Base-by-base conservation (phyloP, 2,329 filamentous ascomycete genomes). In the Trichoderma koningiopsis region DNA sequence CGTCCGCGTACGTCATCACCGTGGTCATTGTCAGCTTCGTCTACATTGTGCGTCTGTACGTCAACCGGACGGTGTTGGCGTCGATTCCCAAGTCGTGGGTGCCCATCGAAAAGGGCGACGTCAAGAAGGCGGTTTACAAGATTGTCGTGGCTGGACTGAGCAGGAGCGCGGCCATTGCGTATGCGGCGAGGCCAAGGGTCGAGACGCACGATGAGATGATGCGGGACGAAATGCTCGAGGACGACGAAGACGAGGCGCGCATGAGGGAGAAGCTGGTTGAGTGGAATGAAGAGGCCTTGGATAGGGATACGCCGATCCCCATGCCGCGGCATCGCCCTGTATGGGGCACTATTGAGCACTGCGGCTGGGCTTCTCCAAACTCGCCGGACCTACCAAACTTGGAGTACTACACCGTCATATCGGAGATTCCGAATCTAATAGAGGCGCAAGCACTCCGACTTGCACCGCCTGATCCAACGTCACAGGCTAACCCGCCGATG, bases 391-490 rank as follows among this genome's bases (percentile, higher is more conserved):
- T 96, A 22, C 89, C 93, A 5, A 89, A 93, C 75, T 81, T 98
- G n/a, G 89, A 96, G 72, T 98, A 97, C 79, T 86, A 85, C 74
- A 89, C 89, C 2, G 93, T 99, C 29, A 84, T 97, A 22, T 85
- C 87, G 47, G 95, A 98, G 79, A 84, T 99, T 29, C 93, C 94
- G 1, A 91, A 96, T 76, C 85, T 98, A 33, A 92, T 98, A 72
- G 95, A 98, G 82, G 95, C 93, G 11, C 95, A 95, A 78, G 95
- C 94, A 0, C 88, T 97, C n/a, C 94, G 92, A 0, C 86, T 97
- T 47, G 93, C 92, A 0, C 93, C 90, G 35, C 83, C 84, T 0
- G 83, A 81, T 72, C 82, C 78, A 43, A 79, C 75, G 40, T 82
- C 81, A 22, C 74, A 75, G 43, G 74, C 76, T 22, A 79, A 79